Conservation (phyloP, 2,329 filamentous ascomycete genomes). For the Pleurostoma richardsiae region DNA sequence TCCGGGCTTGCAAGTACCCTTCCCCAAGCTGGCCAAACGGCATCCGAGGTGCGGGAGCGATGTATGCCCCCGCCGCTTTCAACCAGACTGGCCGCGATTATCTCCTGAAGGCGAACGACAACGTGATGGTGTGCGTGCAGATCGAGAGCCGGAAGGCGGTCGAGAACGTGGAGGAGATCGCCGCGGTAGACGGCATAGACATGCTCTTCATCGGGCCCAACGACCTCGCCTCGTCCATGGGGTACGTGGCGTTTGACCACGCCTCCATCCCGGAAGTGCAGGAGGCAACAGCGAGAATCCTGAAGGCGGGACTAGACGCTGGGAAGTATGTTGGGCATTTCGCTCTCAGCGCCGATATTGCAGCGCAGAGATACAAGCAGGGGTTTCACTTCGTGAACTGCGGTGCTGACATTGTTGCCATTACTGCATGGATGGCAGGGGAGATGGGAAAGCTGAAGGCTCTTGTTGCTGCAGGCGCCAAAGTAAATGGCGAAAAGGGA, state of each 20-base stretch:
- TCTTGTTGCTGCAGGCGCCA: conserved; percentile 5
- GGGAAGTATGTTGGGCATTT: conserved; percentile 28
- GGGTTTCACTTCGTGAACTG: conserved; percentile 30
- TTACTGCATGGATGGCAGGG: conserved; percentile 24
- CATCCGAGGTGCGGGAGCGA: conserved; percentile 19
- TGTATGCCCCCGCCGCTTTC: conserved; percentile 19
- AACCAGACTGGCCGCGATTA: conserved; percentile 20
- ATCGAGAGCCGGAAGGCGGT: conserved; percentile 38
- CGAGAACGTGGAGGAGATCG: conserved; percentile 38
- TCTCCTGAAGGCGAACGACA: conserved; percentile 30
- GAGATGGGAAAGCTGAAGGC: conserved; percentile 22
- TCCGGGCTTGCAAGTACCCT: conserved; percentile 18
- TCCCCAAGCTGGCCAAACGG: conserved; percentile 15
- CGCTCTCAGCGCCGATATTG: conserved; percentile 21
- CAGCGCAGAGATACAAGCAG: conserved; percentile 17
- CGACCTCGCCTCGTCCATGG: conserved; percentile 33
- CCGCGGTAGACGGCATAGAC: conserved; percentile 34
- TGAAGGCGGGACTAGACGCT: conserved; percentile 19
- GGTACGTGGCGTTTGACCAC: conserved; percentile 24
- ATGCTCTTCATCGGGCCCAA: conserved; percentile 40
- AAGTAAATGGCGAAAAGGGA: not conserved
- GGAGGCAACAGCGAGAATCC: conserved; percentile 16
- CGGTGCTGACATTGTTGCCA: conserved; percentile 28
- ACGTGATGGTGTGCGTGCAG: conserved; percentile 36
- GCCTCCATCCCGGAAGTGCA: conserved; percentile 22